Conservation (phyloP, 345 rosid genomes). For the Populus deltoides region DNA sequence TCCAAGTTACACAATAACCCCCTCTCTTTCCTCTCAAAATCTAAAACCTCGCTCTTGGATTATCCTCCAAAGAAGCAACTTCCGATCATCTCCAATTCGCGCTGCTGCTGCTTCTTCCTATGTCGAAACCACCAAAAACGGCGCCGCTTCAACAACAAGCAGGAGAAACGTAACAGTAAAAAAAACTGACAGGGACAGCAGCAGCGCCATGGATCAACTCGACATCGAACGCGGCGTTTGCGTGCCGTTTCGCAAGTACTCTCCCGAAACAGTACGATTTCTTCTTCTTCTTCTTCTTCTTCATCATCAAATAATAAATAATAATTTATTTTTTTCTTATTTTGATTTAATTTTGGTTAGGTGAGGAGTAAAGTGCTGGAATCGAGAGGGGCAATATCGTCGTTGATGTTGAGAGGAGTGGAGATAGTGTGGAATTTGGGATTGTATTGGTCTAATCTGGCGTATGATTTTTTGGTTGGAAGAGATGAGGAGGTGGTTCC, state of each 20-base stretch:
- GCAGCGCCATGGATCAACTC: slow-evolving; percentile 68
- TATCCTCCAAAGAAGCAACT: neutral
- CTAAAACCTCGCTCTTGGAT: neutral
- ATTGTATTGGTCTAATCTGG: slow-evolving; percentile 76
- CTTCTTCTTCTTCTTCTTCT: neutral
- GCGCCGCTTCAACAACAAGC: neutral
- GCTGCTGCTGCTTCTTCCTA: neutral
- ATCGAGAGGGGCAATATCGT: slow-evolving; percentile 63
- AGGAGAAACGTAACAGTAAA: neutral
- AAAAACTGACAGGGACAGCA: neutral
- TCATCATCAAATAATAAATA: slow-evolving; percentile 1
- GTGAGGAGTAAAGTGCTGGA: slow-evolving; percentile 83
- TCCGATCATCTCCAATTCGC: neutral
- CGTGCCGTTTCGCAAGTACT: slow-evolving; percentile 92
- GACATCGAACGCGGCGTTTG: slow-evolving; percentile 98
- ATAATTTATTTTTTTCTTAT: slow-evolving; percentile 2
- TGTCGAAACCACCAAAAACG: neutral
- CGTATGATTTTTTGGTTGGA: slow-evolving; percentile 81
- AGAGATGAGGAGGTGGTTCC: slow-evolving; percentile 92
- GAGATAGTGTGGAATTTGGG: slow-evolving; percentile 96
- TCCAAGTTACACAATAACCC: slow-evolving; percentile 15
- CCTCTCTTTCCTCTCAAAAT: neutral
- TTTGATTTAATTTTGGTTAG: slow-evolving; percentile 24
- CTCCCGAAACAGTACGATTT: slow-evolving; percentile 79
- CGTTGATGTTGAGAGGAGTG: slow-evolving; percentile 70